Evolutionary conservation across 768 basidiomycete genomes (phyloP).

Genomic region (Suillus sp.): DNA sequence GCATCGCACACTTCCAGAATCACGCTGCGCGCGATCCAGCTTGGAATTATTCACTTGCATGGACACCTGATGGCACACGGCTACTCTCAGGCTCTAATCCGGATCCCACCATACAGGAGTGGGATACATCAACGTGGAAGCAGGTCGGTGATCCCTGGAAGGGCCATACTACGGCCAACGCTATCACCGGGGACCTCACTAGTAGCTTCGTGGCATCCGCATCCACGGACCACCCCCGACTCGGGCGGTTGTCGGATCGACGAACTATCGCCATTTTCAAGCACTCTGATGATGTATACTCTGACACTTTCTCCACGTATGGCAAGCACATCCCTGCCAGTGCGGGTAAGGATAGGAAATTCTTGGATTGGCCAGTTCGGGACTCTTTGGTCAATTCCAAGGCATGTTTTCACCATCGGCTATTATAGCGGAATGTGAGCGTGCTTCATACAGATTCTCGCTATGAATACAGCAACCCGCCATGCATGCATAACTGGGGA

Average conservation of each 20-base stretch:
- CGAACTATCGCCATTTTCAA: background rate
- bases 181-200: background rate
- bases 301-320: background rate
- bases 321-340: background rate
- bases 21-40: background rate
- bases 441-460: background rate
- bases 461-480: background rate
- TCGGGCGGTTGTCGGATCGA: background rate
- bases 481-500: background rate
- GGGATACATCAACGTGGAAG: slow-evolving; percentile 3
- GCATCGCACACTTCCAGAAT: background rate
- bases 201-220: background rate
- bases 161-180: background rate
- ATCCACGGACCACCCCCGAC: background rate
- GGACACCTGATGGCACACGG: background rate
- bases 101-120: background rate
- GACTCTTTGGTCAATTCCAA: background rate
- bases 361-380: background rate
- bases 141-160: background rate
- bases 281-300: background rate
- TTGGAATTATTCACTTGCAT: background rate
- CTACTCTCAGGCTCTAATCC: background rate
- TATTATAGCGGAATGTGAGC: background rate
- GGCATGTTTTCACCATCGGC: background rate
- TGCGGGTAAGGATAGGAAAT: background rate